Percentiles rank a stretch among this genome's conserved stretches.
Conservation (phyloP, 1,139 yeast genomes). For the Debaryomyces subglobosus region DNA sequence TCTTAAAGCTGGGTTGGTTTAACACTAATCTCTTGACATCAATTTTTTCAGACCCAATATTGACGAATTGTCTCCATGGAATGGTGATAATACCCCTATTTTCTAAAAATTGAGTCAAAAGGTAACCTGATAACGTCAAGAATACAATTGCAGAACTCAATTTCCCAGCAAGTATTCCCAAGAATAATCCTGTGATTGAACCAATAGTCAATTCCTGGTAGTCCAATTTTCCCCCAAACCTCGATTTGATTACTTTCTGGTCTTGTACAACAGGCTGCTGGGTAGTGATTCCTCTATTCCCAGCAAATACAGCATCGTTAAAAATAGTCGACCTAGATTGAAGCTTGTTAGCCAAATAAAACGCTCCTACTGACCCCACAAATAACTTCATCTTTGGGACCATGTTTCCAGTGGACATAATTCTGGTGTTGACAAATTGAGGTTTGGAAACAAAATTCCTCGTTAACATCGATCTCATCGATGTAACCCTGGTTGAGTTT, state of each 20-base stretch:
- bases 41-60: conserved; percentile 48
- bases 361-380: conserved; percentile 7
- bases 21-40: conserved; percentile 57
- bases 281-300: background rate
- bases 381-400: conserved; percentile 3
- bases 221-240: conserved; percentile 47
- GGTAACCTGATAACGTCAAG: conserved; percentile 52
- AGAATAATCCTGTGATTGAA: conserved; percentile 62
- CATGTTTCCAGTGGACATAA: background rate
- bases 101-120: conserved; percentile 60
- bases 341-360: conserved; percentile 2
- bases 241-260: conserved; percentile 11
- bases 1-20: conserved; percentile 66
- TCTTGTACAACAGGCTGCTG: background rate
- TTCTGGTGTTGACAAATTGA: background rate
- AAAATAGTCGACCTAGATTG: conserved; percentile 7
- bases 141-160: conserved; percentile 61
- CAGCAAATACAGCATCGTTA: conserved; percentile 11
- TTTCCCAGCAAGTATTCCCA: conserved; percentile 70
- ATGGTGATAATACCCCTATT: conserved; percentile 56
- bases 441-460: background rate
- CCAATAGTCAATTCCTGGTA: conserved; percentile 73
- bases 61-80: conserved; percentile 50
- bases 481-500: background rate
- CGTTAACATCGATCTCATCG: conserved; percentile 1